These are phyloP conservation scores for Trametes pubescens DNA, from an alignment of 1,284 basidiomycete genomes.

Conservation along the genomic window DNA sequence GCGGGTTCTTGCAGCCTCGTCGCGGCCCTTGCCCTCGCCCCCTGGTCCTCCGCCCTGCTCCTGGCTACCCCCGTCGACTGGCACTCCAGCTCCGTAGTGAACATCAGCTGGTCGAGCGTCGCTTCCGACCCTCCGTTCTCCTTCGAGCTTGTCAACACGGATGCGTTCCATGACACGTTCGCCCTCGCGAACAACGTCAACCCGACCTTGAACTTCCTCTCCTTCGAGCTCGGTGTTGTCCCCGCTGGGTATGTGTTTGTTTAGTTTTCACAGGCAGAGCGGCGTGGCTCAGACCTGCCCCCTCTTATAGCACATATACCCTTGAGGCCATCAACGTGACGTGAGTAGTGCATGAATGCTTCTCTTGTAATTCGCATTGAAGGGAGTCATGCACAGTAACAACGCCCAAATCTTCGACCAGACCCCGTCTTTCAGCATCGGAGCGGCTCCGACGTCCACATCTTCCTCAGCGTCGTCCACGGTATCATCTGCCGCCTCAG, in stretches of 20 bases:
- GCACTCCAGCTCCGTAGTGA: constrained; percentile 46
- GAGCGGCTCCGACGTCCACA: constrained; percentile 35
- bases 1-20: constrained; percentile 47
- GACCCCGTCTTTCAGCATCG: constrained; percentile 55
- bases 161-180: constrained; percentile 59
- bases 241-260: constrained; percentile 52
- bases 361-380: neutral
- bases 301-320: constrained; percentile 51
- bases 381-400: constrained; percentile 46
- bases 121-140: constrained; percentile 53
- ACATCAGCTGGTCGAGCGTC: constrained; percentile 56
- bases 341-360: constrained; percentile 39
- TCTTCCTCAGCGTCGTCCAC: constrained; percentile 32
- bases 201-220: constrained; percentile 46
- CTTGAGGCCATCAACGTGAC: constrained; percentile 57
- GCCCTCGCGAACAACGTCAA: constrained; percentile 68
- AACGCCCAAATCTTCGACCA: constrained; percentile 54
- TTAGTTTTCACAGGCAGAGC: neutral
- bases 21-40: constrained; percentile 47
- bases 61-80: constrained; percentile 49
- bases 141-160: constrained; percentile 54
- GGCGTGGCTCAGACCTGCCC: neutral
- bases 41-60: constrained; percentile 58
- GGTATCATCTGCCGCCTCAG: constrained; percentile 10
- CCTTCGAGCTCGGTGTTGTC: constrained; percentile 59